Percentiles rank a stretch among this genome's conserved stretches.
Conservation (phyloP, 257 asterid species). For the Plantago major region DNA sequence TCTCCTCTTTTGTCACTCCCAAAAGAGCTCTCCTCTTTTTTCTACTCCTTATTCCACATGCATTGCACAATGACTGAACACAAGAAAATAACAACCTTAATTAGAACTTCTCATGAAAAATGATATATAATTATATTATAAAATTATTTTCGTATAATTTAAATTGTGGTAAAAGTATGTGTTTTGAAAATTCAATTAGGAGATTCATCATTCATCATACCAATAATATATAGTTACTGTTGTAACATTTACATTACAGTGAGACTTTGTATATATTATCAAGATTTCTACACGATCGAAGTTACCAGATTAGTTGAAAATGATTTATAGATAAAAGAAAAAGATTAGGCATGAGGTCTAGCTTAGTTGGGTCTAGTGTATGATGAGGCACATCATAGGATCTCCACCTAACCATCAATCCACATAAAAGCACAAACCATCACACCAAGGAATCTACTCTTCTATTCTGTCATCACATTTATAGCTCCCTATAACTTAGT, state of each 20-base stretch:
- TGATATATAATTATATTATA: neutral
- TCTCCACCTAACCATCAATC: neutral
- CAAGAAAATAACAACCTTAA: slow-evolving; percentile 18
- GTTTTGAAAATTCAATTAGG: too few species aligned
- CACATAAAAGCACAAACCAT: neutral
- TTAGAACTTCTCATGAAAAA: neutral
- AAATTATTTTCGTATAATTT: too few species aligned
- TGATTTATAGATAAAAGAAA: slow-evolving; percentile 14
- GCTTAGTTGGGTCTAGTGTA: too few species aligned
- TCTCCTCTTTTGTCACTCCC: slow-evolving; percentile 67
- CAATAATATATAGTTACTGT: too few species aligned
- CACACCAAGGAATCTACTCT: neutral
- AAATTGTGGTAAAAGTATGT: too few species aligned
- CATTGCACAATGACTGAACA: slow-evolving; percentile 85
- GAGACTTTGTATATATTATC: too few species aligned
- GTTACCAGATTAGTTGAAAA: slow-evolving; percentile 9
- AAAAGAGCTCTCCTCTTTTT: slow-evolving; percentile 82
- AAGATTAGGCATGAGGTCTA: too few species aligned
- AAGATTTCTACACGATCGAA: neutral
- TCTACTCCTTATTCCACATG: slow-evolving; percentile 93
- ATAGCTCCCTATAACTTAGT: neutral
- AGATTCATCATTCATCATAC: too few species aligned
- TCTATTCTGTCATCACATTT: neutral
- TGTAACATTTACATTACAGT: too few species aligned
- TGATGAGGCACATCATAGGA: too few species aligned